Base-by-base conservation (phyloP, 306 rosid genomes). In the Vigna trinervia region DNA sequence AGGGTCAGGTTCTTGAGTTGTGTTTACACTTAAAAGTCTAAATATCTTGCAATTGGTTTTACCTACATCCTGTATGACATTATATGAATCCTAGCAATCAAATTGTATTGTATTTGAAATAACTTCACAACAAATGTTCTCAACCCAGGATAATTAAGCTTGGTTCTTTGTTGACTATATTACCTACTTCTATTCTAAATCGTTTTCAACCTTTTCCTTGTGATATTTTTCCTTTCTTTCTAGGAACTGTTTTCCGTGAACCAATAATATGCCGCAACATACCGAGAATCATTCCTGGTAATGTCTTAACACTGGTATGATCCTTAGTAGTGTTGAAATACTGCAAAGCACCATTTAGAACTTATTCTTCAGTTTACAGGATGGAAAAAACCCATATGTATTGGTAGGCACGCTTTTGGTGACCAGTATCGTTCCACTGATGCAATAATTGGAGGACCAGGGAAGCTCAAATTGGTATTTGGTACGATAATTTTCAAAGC, bases 371-470 rank as follows among this genome's bases (percentile, higher is more conserved):
- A 53, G 86, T 77, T 78, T 62, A 47, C 88, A 92, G 97, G 99
- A 63, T 95, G 99, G 99, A 95, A 91, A 85, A 95, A 95, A 84
- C 96, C 99, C 82, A 95, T 95, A 53, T 92, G 97, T 81, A 95
- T 95, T 19, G 97, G 99, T 66, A 90, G 99, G 87, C 99, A 95
- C 86, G 97, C 99, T 83, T 95, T 90, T 87, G 97, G 97, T 38
- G 99, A 95, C 73, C 99, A 95, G 79, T 95, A 95, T 86, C 96
- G 99, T 71, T 94, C 99, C 78, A 92, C 97, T 53, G 99, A 95
- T 76, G 54, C 89, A 19, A 66, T 92, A 71, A 89, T 95, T 38
- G 81, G 41, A 11, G 91, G 96, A 60, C 92, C 97, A 1, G 99
- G 99, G 82, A 90, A 90, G 91, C 97, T 95, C 57, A 95, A 95